These are phyloP conservation scores for Fusarium nodosum DNA, from an alignment of 2,329 filamentous ascomycete species.

Conservation along the genomic window DNA sequence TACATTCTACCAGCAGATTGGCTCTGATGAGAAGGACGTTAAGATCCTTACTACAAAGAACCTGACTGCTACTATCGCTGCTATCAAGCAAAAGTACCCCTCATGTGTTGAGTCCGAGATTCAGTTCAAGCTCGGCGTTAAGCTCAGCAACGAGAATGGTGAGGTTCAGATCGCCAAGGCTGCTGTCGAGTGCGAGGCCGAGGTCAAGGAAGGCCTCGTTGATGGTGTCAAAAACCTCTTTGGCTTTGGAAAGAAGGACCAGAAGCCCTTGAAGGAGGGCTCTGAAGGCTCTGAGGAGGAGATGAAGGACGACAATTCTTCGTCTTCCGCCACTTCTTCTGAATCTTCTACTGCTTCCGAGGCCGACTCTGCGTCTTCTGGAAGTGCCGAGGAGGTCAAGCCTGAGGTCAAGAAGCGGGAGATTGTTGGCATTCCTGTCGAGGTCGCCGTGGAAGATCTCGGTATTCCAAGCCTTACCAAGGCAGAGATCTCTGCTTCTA, in stretches of 20 bases:
- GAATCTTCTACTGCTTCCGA: conserved; percentile 49
- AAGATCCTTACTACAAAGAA: conserved; percentile 82
- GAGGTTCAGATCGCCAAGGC: conserved; percentile 83
- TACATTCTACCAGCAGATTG: conserved; percentile 81
- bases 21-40: conserved; percentile 70
- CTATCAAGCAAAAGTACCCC: conserved; percentile 79
- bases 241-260: conserved; percentile 89
- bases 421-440: conserved; percentile 67
- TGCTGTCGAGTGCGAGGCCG: conserved; percentile 87
- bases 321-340: conserved; percentile 42
- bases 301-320: conserved; percentile 58
- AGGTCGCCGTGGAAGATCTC: conserved; percentile 63
- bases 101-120: conserved; percentile 83
- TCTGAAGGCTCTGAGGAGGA: conserved; percentile 56
- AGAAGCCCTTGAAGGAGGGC: conserved; percentile 73
- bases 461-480: conserved; percentile 65
- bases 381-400: conserved; percentile 61
- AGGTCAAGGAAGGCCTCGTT: conserved; percentile 85
- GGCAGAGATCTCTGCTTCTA: conserved; percentile 64
- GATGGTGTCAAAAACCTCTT: conserved; percentile 97
- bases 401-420: conserved; percentile 71
- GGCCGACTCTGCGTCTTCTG: conserved; percentile 61
- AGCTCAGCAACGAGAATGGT: conserved; percentile 78
- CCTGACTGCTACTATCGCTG: conserved; percentile 83
- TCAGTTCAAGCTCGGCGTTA: conserved; percentile 82